Percentiles rank a stretch among this genome's conserved stretches.
These are phyloP conservation scores for Microsporum canis DNA, from an alignment of 2,329 filamentous ascomycete species.

Conservation along the genomic window DNA sequence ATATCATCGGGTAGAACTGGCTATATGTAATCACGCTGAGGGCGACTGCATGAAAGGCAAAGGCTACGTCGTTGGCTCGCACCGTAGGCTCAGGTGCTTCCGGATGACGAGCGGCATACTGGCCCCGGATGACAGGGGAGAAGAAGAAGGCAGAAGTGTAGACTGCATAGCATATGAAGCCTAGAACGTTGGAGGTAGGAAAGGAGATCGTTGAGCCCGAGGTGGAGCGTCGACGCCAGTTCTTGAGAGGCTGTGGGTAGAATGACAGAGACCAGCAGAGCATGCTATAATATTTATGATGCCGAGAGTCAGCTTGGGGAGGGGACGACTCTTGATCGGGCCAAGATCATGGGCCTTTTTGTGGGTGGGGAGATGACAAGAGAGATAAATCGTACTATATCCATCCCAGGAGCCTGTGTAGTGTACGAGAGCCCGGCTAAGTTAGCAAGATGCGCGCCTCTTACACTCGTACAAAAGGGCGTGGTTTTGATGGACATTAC, in stretches of 20 bases:
- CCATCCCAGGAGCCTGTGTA: conserved; percentile 59
- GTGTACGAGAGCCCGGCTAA: conserved; percentile 5
- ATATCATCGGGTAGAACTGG: conserved; percentile 61
- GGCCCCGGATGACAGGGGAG: conserved; percentile 61
- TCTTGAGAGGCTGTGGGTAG: conserved; percentile 80
- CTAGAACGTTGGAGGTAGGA: conserved; percentile 57
- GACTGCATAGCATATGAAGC: conserved; percentile 56
- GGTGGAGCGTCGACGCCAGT: conserved; percentile 65
- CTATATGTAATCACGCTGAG: conserved; percentile 62
- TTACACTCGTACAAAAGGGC: too few relatives aligned
- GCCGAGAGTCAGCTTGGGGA: not conserved
- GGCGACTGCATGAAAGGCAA: conserved; percentile 68
- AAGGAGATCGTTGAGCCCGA: conserved; percentile 81
- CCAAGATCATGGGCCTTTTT: not conserved
- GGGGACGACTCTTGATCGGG: not conserved
- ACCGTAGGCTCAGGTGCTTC: conserved; percentile 68
- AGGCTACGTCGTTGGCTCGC: conserved; percentile 78
- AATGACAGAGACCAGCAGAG: conserved; percentile 77
- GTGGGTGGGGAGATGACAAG: not conserved
- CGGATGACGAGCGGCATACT: conserved; percentile 74
- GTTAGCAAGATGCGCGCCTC: not conserved
- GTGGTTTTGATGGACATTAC: conserved; percentile 20
- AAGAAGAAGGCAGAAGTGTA: conserved; percentile 68
- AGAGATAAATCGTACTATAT: conserved; percentile 43
- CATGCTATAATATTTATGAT: conserved; percentile 34